A percentile compares a stretch with the other conserved stretches of the same genome.
Evolutionary conservation across 78 protist genomes (phyloP).

Genomic region (Emiliania huxleyi): DNA sequence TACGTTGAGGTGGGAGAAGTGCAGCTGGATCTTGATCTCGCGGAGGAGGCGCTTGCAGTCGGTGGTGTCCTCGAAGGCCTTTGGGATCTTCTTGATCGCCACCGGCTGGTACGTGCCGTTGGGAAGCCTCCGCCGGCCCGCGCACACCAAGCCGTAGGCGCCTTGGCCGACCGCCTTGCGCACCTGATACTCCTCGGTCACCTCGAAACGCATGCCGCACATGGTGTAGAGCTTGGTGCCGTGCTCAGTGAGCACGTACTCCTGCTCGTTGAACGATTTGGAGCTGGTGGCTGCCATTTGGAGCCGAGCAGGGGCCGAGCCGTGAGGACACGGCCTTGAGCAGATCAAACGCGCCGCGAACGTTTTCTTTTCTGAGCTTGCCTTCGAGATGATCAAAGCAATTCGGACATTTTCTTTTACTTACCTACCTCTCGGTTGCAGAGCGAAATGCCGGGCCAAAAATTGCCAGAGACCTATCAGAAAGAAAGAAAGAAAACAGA

Average conservation of each 20-base stretch:
- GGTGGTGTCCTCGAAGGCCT: conserved; percentile 80
- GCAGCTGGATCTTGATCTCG: conserved; percentile 84
- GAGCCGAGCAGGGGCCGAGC: no score
- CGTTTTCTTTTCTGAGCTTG: no score
- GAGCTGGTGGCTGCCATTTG: no score
- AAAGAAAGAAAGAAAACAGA: no score
- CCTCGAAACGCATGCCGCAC: conserved; percentile 1
- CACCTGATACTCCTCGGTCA: not conserved
- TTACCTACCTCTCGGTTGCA: no score
- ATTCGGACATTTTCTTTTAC: no score
- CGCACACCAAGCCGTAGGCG: conserved; percentile 26
- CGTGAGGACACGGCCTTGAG: no score
- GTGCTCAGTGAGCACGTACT: not conserved
- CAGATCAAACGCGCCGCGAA: no score
- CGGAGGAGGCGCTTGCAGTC: conserved; percentile 92
- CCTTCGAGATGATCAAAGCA: no score
- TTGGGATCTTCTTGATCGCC: conserved; percentile 92
- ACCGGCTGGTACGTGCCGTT: conserved; percentile 45
- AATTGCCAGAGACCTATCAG: no score
- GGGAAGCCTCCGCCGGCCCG: not conserved
- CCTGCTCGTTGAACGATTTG: no score
- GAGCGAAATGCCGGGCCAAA: no score
- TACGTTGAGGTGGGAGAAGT: conserved; percentile 76
- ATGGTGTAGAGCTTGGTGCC: conserved; percentile 10
- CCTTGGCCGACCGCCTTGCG: conserved; percentile 36